Evolutionary conservation across 768 basidiomycete genomes (phyloP), one percentile per base, ranked within the genome.

Genomic region (Neoboletus subvelutipes): DNA sequence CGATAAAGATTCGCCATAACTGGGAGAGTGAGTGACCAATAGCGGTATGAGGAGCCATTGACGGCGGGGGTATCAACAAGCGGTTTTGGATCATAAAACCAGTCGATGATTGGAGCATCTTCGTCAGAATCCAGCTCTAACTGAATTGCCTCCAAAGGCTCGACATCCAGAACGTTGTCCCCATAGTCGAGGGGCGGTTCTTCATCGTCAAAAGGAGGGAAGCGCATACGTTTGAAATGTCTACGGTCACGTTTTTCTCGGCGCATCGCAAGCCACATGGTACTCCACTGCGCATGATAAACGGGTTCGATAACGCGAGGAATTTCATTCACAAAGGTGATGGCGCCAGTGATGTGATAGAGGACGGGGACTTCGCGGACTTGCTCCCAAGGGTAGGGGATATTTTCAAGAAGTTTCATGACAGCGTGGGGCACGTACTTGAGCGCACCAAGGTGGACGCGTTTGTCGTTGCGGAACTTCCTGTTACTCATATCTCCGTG

Each of bases 191-290:
- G 82, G 3, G 97, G 97, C 10, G 97, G 97, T 67, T 99, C 97
- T 76, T 99, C 96, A 69, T 98, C 97, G 69, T 99, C 97, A 70
- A 98, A 99, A 0, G 96, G 97, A 24, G 97, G 97, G 77, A 98
- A 99, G 24, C 96, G 87, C 94, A 99, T 98, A 45, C 97, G 92
- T 79, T 99, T 99, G 80, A 99, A 99, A 74, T 99, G 97, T 56
- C 96, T 80, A 70, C 97, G 90, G 72, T 99, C 97, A 55, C 97
- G 85, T 79, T 99, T 99, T 77, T 99, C 97, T 59, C 97, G 80
- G 58, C 97, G 83, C 97, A 99, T 99, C 12, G 97, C 96, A 45
- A 99, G 79, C 97, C 97, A 99, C 97, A 99, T 99, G 6, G 92
- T 91, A 70, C 93, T 95, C 97, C 97, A 99, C 68, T 98, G 97